phyloP scores from a whole-genome alignment of 805 yeast genomes.

The Tetrapisispora phaffii region DNA sequence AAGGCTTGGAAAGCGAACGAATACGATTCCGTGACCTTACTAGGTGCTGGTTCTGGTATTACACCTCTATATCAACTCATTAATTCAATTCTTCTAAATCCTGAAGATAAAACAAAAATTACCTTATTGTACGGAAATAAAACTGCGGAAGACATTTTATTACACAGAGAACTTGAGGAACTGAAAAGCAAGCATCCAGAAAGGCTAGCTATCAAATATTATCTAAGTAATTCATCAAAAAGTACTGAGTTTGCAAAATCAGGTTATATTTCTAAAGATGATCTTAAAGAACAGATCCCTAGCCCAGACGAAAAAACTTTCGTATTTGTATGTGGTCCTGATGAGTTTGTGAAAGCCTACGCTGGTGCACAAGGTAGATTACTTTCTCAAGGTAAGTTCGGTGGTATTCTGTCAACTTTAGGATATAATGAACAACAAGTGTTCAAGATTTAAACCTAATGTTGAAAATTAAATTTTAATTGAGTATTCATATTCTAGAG shows the following conservation, averaged over 20 bases:
- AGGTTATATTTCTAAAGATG: slow-evolving; percentile 75
- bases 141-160: slow-evolving; percentile 67
- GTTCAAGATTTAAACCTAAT: slow-evolving; percentile 79
- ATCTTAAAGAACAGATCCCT: slow-evolving; percentile 50
- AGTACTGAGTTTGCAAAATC: slow-evolving; percentile 41
- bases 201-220: slow-evolving; percentile 68
- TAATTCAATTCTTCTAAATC: slow-evolving; percentile 65
- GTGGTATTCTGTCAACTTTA: slow-evolving; percentile 77
- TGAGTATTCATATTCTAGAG: too few species aligned
- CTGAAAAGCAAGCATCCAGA: slow-evolving; percentile 49
- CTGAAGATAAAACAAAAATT: slow-evolving; percentile 76
- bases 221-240: slow-evolving; percentile 50
- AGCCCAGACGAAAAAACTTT: slow-evolving; percentile 58
- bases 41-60: slow-evolving; percentile 96
- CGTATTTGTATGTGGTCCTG: slow-evolving; percentile 92
- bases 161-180: slow-evolving; percentile 66
- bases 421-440: slow-evolving; percentile 84
- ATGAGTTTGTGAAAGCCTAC: slow-evolving; percentile 74
- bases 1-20: slow-evolving; percentile 85
- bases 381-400: slow-evolving; percentile 86
- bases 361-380: slow-evolving; percentile 82
- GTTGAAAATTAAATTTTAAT: too few species aligned
- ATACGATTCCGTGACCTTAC: slow-evolving; percentile 64
- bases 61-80: slow-evolving; percentile 88
- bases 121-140: slow-evolving; percentile 71